phyloP scores from a whole-genome alignment of 1,139 yeast genomes.

The Debaryomyces sp. region DNA sequence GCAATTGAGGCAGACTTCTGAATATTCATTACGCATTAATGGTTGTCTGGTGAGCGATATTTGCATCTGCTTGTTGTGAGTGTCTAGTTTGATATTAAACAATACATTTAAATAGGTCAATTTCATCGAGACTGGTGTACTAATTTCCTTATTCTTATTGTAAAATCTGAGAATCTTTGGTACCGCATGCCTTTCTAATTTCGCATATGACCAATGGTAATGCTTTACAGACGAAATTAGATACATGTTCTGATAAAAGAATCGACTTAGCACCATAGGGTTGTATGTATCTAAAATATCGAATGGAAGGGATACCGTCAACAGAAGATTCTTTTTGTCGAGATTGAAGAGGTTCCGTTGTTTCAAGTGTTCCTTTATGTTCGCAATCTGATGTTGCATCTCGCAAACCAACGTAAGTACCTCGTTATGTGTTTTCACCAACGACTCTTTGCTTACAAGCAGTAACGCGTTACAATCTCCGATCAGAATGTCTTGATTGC shows the following conservation, averaged over 20 bases:
- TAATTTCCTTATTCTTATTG: not conserved
- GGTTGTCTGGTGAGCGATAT: constrained; percentile 27
- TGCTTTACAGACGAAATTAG: constrained; percentile 43
- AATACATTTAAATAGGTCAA: constrained; percentile 26
- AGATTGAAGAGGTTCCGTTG: not conserved
- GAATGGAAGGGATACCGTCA: constrained; percentile 6
- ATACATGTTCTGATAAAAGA: constrained; percentile 33
- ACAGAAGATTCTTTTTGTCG: constrained; percentile 7
- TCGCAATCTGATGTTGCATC: not conserved
- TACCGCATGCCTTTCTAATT: constrained; percentile 35
- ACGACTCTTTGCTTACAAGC: constrained; percentile 15
- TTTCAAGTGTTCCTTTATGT: constrained; percentile 9
- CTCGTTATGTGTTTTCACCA: constrained; percentile 18
- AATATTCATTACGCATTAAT: constrained; percentile 20
- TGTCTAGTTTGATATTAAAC: constrained; percentile 17
- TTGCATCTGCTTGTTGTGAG: constrained; percentile 8
- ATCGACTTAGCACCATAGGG: constrained; percentile 30
- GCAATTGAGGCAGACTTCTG: constrained; percentile 5
- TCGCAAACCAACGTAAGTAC: constrained; percentile 17
- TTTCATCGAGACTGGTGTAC: constrained; percentile 7
- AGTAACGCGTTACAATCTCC: constrained; percentile 8
- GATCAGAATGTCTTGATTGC: constrained; percentile 12
- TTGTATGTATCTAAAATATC: constrained; percentile 14
- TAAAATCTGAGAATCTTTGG: constrained; percentile 23
- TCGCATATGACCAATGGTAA: constrained; percentile 51